Percentiles rank a stretch among this genome's conserved stretches.
phyloP scores from a whole-genome alignment of 805 yeast genomes.

The Zygosaccharomyces kombuchaensis region DNA sequence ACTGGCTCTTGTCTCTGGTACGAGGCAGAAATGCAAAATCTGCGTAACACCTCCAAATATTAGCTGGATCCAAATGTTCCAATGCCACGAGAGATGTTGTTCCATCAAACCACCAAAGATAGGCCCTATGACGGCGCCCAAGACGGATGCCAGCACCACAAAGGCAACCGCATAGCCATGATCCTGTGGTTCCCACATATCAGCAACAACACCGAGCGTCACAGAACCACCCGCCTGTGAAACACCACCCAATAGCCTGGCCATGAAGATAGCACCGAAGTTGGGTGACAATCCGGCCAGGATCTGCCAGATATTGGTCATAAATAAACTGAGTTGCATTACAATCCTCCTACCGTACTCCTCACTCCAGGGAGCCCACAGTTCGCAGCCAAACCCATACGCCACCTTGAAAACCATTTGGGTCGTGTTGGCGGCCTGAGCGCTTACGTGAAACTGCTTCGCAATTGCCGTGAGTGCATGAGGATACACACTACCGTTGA shows the following conservation, averaged over 20 bases:
- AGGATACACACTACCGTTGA: slow-evolving; percentile 10
- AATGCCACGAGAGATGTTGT: slow-evolving; percentile 11
- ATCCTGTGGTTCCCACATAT: slow-evolving; percentile 9
- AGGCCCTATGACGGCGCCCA: slow-evolving; percentile 9
- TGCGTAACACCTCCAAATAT: slow-evolving; percentile 10
- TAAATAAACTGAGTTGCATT: slow-evolving; percentile 8
- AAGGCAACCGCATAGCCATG: slow-evolving; percentile 10
- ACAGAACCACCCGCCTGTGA: slow-evolving; percentile 11
- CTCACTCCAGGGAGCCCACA: slow-evolving; percentile 11
- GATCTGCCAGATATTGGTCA: slow-evolving; percentile 9
- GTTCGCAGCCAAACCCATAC: slow-evolving; percentile 11
- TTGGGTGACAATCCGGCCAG: slow-evolving; percentile 8
- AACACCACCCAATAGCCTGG: slow-evolving; percentile 7
- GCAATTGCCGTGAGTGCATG: slow-evolving; percentile 5
- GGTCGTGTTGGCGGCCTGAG: slow-evolving; percentile 6
- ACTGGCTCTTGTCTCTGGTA: slow-evolving; percentile 8
- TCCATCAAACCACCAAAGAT: slow-evolving; percentile 10
- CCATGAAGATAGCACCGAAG: slow-evolving; percentile 8
- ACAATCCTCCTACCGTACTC: slow-evolving; percentile 9
- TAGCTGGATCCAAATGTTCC: slow-evolving; percentile 11
- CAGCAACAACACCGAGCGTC: slow-evolving; percentile 9
- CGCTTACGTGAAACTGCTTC: slow-evolving; percentile 6
- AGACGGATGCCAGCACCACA: slow-evolving; percentile 6
- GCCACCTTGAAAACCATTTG: slow-evolving; percentile 9
- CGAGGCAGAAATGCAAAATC: slow-evolving; percentile 6